Conservation (phyloP, 179 eudicot genomes). For the Gypsophila paniculata region DNA sequence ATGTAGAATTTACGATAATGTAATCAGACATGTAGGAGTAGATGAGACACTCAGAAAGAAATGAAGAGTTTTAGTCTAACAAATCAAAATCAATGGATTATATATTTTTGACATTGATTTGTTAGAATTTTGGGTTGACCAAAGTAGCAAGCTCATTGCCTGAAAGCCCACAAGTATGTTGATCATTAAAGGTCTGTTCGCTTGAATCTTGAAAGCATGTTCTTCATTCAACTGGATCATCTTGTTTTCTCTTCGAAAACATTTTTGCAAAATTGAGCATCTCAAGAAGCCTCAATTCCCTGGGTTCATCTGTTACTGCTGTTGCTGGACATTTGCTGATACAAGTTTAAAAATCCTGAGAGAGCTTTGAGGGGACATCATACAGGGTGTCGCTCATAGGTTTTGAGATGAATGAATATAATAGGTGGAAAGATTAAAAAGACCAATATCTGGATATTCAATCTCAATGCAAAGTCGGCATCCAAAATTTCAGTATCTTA, state of each 20-base stretch:
- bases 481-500: background rate
- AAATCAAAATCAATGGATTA: background rate
- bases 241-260: background rate
- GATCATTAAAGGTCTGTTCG: background rate
- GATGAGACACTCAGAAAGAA: background rate
- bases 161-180: background rate
- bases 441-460: background rate
- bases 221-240: background rate
- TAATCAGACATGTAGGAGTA: background rate
- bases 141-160: background rate
- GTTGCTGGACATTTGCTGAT: background rate
- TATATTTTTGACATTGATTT: background rate
- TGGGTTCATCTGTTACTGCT: background rate
- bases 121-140: background rate
- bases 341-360: too few relatives aligned
- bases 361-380: too few relatives aligned
- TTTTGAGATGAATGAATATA: too few relatives aligned
- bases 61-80: background rate
- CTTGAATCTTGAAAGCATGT: slow-evolving; percentile 3
- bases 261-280: background rate
- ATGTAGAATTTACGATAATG: background rate
- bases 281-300: background rate
- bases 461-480: background rate
- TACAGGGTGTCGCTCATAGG: too few relatives aligned
- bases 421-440: background rate